Conservation (phyloP, 257 asterid genomes). For the Solanum ossicruentum region DNA sequence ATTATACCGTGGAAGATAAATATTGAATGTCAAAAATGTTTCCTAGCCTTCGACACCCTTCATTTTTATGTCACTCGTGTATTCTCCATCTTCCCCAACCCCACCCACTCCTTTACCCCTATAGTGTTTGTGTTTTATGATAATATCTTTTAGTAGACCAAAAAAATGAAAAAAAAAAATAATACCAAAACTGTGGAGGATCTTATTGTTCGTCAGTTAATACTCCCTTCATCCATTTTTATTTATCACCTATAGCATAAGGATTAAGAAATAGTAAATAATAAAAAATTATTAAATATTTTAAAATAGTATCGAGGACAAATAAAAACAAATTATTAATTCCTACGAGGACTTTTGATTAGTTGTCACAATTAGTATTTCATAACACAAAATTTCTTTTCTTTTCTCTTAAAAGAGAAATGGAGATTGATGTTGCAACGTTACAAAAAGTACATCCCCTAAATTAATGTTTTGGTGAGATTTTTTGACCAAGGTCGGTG, state of each 20-base stretch:
- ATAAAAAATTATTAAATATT: no score
- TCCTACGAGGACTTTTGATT: background rate
- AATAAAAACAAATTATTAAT: no score
- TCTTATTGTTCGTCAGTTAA: background rate
- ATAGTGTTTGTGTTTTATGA: background rate
- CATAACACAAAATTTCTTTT: background rate
- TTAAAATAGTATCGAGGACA: fast-evolving
- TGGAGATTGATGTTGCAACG: background rate
- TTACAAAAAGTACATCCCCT: background rate
- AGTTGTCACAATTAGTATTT: background rate
- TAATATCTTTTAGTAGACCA: background rate
- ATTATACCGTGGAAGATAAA: no score
- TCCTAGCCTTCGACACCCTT: background rate
- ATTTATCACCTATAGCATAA: fast-evolving
- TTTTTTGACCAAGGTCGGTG: background rate
- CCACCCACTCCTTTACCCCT: no score
- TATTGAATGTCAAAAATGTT: no score
- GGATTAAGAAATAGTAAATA: no score
- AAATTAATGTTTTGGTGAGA: background rate
- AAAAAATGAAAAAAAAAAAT: background rate
- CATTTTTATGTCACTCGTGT: background rate
- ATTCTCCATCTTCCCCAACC: no score
- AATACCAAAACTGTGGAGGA: background rate
- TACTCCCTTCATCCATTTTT: no score
- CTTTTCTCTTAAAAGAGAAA: no score